Evolutionary conservation across 2,329 filamentous ascomycete species (phyloP).

Genomic region (Periconia digitata): DNA sequence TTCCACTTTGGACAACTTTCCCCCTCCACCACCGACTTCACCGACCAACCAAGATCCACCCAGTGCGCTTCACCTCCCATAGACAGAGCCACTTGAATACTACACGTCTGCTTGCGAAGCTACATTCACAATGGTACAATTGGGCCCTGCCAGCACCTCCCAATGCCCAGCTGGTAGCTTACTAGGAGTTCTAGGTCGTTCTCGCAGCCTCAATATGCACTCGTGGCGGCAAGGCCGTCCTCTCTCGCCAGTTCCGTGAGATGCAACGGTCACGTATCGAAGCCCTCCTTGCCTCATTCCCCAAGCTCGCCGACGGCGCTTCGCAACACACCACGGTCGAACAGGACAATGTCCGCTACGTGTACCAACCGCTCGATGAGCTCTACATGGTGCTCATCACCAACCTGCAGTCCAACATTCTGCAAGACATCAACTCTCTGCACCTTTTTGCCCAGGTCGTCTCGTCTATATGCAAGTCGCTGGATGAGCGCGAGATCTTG

Average conservation of each 20-base stretch:
- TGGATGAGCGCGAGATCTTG: slow-evolving; percentile 94
- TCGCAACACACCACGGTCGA: slow-evolving; percentile 98
- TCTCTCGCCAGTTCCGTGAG: slow-evolving; percentile 96
- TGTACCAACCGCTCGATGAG: slow-evolving; percentile 98
- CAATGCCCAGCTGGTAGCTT: slow-evolving; percentile 1
- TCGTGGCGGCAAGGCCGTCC: slow-evolving; percentile 94
- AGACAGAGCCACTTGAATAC: not conserved
- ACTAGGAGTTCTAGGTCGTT: slow-evolving; percentile 69
- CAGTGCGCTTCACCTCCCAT: not conserved
- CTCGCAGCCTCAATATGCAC: slow-evolving; percentile 99
- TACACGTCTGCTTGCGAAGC: not conserved
- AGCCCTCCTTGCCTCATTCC: slow-evolving; percentile 93
- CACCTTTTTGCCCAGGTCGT: slow-evolving; percentile 98
- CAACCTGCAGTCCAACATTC: slow-evolving; percentile 98
- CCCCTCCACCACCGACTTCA: slow-evolving; percentile 6
- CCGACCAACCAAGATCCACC: slow-evolving; percentile 3
- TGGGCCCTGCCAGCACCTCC: not conserved
- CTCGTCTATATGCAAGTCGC: slow-evolving; percentile 89
- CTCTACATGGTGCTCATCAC: slow-evolving; percentile 99
- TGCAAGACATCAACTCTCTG: slow-evolving; percentile 97
- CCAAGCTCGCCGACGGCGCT: slow-evolving; percentile 92
- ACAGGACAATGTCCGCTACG: slow-evolving; percentile 98
- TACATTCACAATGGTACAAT: slow-evolving; percentile 10
- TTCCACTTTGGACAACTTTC: slow-evolving; percentile 14
- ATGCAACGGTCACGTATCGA: slow-evolving; percentile 97